Conservation (phyloP, 1,139 yeast genomes). For the Lodderomyces parapsilosis region DNA sequence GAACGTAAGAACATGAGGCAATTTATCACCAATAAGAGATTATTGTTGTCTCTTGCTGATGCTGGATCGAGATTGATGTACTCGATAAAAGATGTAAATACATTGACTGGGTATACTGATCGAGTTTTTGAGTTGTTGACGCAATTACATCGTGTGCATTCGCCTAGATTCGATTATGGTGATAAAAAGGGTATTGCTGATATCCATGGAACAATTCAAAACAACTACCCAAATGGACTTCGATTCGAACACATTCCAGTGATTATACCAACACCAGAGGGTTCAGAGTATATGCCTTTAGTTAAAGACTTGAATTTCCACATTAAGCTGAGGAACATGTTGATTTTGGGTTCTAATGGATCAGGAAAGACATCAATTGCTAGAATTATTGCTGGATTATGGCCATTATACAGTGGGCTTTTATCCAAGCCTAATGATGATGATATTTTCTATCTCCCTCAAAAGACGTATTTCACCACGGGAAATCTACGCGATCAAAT, state of each 20-base stretch:
- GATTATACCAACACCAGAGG: constrained; percentile 67
- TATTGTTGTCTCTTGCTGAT: constrained; percentile 89
- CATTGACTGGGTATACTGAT: constrained; percentile 87
- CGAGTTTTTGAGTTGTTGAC: constrained; percentile 75
- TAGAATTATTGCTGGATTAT: constrained; percentile 79
- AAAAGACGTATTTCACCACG: constrained; percentile 71
- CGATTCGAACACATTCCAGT: constrained; percentile 83
- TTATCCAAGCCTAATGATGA: constrained; percentile 75
- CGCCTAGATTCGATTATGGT: constrained; percentile 64
- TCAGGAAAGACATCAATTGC: constrained; percentile 88
- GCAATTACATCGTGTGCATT: constrained; percentile 80
- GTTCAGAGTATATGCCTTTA: constrained; percentile 54
- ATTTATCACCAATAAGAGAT: constrained; percentile 84
- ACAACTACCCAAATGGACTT: constrained; percentile 67
- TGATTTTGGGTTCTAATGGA: constrained; percentile 86
- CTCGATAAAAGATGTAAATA: constrained; percentile 90
- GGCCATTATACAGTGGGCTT: constrained; percentile 88
- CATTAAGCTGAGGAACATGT: constrained; percentile 67
- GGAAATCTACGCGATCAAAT: constrained; percentile 88
- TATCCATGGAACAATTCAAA: constrained; percentile 79
- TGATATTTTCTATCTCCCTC: constrained; percentile 77
- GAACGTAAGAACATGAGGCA: constrained; percentile 73
- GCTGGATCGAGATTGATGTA: constrained; percentile 97
- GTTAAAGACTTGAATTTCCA: constrained; percentile 60
- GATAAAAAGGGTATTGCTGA: constrained; percentile 51